Evolutionary conservation across 306 rosid species (phyloP), one percentile per base, ranked within the genome.

Genomic region (Mimosa bimucronata): DNA sequence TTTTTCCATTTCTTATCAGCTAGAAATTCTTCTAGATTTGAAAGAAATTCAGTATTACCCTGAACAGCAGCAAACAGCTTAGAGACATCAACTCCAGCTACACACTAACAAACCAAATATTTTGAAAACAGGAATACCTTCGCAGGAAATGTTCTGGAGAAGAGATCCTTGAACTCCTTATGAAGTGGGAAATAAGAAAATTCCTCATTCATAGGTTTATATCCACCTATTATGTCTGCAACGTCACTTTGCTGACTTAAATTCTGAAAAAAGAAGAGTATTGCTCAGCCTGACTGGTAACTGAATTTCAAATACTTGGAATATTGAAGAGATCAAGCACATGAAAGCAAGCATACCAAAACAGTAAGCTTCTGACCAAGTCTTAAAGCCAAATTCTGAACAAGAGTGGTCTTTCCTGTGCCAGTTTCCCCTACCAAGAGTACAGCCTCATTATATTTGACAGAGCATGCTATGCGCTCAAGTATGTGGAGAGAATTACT

Each of bases 361-460:
- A 95, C 98, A 10, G 95, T 95, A 76, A 95, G 86, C 84, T 89
- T 90, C 84, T 92, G 97, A 73, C 90, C 94, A 65, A 95, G 97
- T 87, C 94, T 90, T 81, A 41, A 42, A 25, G 98, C 98, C 85
- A 95, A 80, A 87, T 90, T 88, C 88, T 95, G 98, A 79, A 95
- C 97, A 58, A 95, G 90, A 26, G 98, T 92, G 44, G 98, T 95
- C 89, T 95, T 95, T 77, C 98, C 98, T 0, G 98, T 95, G 85
- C 98, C 98, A 79, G 98, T 95, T 89, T 95, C 98, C 81, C 98
- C 98, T 82, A 95, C 97, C 87, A 95, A 83, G 62, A 95, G 98
- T 61, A 92, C 97, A 71, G 98, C 89, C 86, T 95, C 98, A 68
- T 91, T 95, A 82, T 83, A 88, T 87, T 88, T 89, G 67, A 91